Percentiles rank a stretch among this genome's conserved stretches.
These are phyloP conservation scores for Teunomyces panamensis DNA, from an alignment of 805 yeast genomes.

Conservation along the genomic window DNA sequence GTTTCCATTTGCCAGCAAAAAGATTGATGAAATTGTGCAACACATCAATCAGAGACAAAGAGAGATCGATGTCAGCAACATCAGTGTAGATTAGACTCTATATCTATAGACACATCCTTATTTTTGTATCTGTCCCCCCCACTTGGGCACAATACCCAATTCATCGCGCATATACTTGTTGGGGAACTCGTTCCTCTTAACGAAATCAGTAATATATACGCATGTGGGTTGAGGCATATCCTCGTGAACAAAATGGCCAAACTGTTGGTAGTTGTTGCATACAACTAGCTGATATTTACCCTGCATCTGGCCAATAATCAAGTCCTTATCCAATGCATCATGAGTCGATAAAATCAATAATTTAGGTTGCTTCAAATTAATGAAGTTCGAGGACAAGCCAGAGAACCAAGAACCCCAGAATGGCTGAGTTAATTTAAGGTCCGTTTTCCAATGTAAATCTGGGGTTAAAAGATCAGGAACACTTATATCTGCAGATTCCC, in stretches of 20 bases:
- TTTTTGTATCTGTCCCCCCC: slow-evolving; percentile 24
- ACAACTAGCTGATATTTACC: slow-evolving; percentile 91
- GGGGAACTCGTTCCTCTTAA: slow-evolving; percentile 43
- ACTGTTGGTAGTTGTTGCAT: slow-evolving; percentile 47
- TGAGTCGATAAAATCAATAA: slow-evolving; percentile 82
- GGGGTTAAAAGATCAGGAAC: slow-evolving; percentile 62
- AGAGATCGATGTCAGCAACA: slow-evolving; percentile 22
- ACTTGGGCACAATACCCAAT: slow-evolving; percentile 32
- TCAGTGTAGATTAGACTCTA: slow-evolving; percentile 46
- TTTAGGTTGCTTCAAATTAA: slow-evolving; percentile 48
- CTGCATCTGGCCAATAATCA: slow-evolving; percentile 97
- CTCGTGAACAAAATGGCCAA: slow-evolving; percentile 96
- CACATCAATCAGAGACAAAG: slow-evolving; percentile 43
- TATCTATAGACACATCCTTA: background rate
- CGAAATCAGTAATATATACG: slow-evolving; percentile 47
- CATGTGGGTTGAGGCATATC: slow-evolving; percentile 76
- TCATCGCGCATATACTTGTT: slow-evolving; percentile 28
- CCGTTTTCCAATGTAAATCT: slow-evolving; percentile 57
- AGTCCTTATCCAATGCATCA: slow-evolving; percentile 78
- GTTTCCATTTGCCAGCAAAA: slow-evolving; percentile 84
- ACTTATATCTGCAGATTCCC: slow-evolving; percentile 66
- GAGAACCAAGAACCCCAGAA: slow-evolving; percentile 86
- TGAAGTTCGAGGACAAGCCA: slow-evolving; percentile 55
- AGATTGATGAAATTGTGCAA: slow-evolving; percentile 78
- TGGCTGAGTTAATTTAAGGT: slow-evolving; percentile 56